Conservation (phyloP, 106 monocot species). For the Hemerocallis citrina region DNA sequence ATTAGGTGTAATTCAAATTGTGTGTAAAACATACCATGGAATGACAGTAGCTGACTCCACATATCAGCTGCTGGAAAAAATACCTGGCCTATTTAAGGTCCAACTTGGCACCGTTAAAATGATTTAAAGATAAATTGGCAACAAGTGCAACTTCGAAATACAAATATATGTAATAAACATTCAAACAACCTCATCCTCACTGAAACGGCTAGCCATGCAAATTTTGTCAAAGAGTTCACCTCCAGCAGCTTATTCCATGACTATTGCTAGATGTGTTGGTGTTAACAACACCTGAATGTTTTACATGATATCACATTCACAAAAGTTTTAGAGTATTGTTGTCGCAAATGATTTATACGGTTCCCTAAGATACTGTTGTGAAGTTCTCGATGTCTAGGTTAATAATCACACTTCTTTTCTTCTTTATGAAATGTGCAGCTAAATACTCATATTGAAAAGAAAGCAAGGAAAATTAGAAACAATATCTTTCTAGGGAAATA, state of each 20-base stretch:
- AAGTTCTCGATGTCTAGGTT: too few species aligned
- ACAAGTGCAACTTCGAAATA: background rate
- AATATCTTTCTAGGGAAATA: too few species aligned
- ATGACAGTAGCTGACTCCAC: conserved; percentile 39
- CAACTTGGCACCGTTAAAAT: background rate
- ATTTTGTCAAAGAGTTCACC: conserved; percentile 90
- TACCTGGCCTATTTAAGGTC: conserved; percentile 54
- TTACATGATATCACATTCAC: background rate
- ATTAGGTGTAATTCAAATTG: too few species aligned
- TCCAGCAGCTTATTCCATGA: conserved; percentile 92
- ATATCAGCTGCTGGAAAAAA: conserved; percentile 14
- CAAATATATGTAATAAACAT: background rate
- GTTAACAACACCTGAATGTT: conserved; percentile 59
- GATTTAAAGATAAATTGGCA: background rate
- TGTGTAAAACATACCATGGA: conserved; percentile 41
- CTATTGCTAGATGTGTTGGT: conserved; percentile 75
- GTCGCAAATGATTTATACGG: too few species aligned
- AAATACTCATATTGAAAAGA: too few species aligned
- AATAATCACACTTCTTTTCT: too few species aligned
- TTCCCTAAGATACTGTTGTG: too few species aligned
- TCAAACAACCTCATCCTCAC: conserved; percentile 64
- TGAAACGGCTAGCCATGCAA: conserved; percentile 64
- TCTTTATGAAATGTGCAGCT: too few species aligned
- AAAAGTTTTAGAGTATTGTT: too few species aligned
- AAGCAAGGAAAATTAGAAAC: background rate